Evolutionary conservation across 306 rosid species (phyloP), one percentile per base, ranked within the genome.

Genomic region (Lotus japonicus): DNA sequence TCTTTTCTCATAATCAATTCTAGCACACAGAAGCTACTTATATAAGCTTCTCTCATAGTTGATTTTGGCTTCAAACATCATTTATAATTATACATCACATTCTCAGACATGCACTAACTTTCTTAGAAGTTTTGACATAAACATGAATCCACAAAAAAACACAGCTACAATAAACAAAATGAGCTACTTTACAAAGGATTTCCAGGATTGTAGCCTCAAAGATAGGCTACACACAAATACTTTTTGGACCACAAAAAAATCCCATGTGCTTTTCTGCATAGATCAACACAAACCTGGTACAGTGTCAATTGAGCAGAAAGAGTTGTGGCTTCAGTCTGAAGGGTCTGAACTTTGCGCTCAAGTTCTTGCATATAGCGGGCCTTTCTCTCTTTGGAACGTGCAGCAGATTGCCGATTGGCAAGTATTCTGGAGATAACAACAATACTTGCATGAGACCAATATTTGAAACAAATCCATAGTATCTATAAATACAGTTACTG

Each of bases 321-420:
- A 58, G 99, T 95, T 53, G 99, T 95, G 5, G 99, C 99, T 78
- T 95, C 99, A 7, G 97, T 90, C 81, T 91, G 99, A 76, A 95
- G 99, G 68, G 92, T 91, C 84, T 95, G 97, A 74, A 95, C 95
- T 79, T 88, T 95, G 75, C 95, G 97, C 88, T 95, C 99, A 54
- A 95, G 96, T 78, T 95, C 97, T 78, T 95, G 97, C 74, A 88
- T 91, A 60, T 95, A 95, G 18, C 91, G 92, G 6, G 96, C 91
- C 83, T 95, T 95, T 75, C 99, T 87, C 87, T 95, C 99, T 75
- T 95, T 95, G 9, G 99, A 95, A 39, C 99, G 99, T 28, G 99
- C 92, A 78, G 99, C 99, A 35, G 99, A 95, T 74, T 95, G 99
- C 70, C 99, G 85, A 84, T 95, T 95, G 0, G 99, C 99, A 45